These are phyloP conservation scores for Sapria himalayana DNA, from an alignment of 345 rosid genomes.

Conservation along the genomic window DNA sequence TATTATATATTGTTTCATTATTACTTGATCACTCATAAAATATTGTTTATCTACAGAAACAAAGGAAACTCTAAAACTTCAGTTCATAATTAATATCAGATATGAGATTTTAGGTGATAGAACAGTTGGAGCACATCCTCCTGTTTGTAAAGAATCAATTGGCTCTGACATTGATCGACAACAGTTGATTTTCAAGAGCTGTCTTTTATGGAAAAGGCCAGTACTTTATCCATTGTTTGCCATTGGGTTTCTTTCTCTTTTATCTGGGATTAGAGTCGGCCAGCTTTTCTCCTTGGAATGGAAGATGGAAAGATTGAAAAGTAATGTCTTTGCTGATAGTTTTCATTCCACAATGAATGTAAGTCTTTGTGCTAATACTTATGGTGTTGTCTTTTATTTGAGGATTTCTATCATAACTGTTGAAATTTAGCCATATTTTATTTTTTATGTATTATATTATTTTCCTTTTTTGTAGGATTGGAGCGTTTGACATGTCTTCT, in stretches of 20 bases:
- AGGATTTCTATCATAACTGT: too few species aligned
- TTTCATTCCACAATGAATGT: conserved; percentile 19
- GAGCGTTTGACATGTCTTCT: too few species aligned
- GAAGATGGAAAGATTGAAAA: conserved; percentile 82
- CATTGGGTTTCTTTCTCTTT: conserved; percentile 78
- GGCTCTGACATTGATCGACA: conserved; percentile 18
- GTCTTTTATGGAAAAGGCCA: conserved; percentile 59
- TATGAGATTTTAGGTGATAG: conserved; percentile 63
- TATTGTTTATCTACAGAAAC: conserved; percentile 19
- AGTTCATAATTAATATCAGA: conserved; percentile 60
- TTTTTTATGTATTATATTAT: neutral
- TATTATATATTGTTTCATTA: neutral
- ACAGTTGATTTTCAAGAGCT: conserved; percentile 64
- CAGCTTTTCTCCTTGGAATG: conserved; percentile 67
- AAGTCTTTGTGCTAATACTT: too few species aligned
- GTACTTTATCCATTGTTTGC: conserved; percentile 86
- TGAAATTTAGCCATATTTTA: too few species aligned
- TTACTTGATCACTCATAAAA: neutral
- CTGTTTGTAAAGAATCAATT: conserved; percentile 22
- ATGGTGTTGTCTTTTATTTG: too few species aligned
- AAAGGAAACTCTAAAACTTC: conserved; percentile 18
- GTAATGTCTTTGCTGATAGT: conserved; percentile 21
- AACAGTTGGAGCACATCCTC: conserved; percentile 68
- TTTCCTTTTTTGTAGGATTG: neutral
- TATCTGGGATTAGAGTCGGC: conserved; percentile 78